These are phyloP conservation scores for Chlamydomonas applanata DNA, from an alignment of 139 green algal species.

Conservation along the genomic window DNA sequence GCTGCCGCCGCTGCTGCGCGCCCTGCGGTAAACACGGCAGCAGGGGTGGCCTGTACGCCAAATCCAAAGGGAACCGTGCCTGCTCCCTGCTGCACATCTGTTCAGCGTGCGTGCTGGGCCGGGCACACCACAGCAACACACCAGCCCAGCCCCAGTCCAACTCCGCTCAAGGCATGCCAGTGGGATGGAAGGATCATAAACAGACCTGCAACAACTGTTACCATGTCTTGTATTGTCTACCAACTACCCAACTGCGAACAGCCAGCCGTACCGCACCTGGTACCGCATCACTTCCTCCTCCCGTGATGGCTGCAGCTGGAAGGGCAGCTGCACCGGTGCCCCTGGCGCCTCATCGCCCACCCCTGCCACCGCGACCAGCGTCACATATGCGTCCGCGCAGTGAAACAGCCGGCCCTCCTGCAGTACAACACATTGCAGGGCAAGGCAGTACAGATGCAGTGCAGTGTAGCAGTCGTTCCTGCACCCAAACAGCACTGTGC, in stretches of 20 bases:
- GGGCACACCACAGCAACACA: no score
- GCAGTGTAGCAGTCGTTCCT: background rate
- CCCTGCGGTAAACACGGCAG: background rate
- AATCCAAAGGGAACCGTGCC: background rate
- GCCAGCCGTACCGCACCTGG: background rate
- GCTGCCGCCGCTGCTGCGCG: background rate
- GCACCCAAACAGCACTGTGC: background rate
- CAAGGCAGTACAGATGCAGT: background rate
- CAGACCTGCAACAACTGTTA: background rate
- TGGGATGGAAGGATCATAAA: background rate
- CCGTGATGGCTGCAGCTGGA: background rate
- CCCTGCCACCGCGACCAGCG: constrained; percentile 61
- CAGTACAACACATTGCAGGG: background rate
- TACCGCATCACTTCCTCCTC: background rate
- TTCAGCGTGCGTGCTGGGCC: no score
- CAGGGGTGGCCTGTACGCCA: background rate
- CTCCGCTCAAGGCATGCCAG: background rate
- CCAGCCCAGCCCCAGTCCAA: no score
- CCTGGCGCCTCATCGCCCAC: no score
- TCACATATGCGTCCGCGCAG: constrained; percentile 68
- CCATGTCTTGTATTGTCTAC: background rate
- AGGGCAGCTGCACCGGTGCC: constrained; percentile 3
- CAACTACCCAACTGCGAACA: background rate
- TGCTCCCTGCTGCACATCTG: no score
- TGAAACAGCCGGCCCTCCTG: constrained; percentile 56